These are phyloP conservation scores for Aspergillus asperescens DNA, from an alignment of 495 filamentous ascomycete species.

Conservation along the genomic window DNA sequence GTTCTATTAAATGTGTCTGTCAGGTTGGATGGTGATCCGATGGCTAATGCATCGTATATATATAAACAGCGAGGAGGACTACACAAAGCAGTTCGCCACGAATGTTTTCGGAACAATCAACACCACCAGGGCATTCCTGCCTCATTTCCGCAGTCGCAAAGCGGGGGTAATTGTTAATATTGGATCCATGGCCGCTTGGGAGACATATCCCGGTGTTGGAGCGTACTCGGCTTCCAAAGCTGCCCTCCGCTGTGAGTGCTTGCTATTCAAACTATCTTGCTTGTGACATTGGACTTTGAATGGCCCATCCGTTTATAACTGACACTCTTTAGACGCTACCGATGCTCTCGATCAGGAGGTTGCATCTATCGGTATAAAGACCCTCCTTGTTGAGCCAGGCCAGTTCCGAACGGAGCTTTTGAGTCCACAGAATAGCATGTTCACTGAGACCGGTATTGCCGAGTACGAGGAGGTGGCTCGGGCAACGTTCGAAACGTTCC, in stretches of 20 bases:
- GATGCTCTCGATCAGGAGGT: conserved; percentile 4
- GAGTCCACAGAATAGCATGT: not conserved
- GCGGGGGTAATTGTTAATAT: conserved; percentile 8
- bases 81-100: conserved; percentile 3
- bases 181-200: not conserved
- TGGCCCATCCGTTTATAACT: too few species aligned
- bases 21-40: too few species aligned
- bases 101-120: conserved; percentile 7
- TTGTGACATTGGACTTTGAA: too few species aligned
- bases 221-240: conserved; percentile 7
- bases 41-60: not conserved
- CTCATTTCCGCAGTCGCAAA: not conserved
- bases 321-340: not conserved
- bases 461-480: not conserved
- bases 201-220: not conserved
- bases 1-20: too few species aligned
- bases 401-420: conserved; percentile 7
- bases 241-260: conserved; percentile 1
- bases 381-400: conserved; percentile 8
- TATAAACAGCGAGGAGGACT: not conserved
- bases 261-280: too few species aligned
- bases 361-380: not conserved
- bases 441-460: not conserved
- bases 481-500: not conserved
- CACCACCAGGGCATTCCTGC: not conserved